Evolutionary conservation across 352 stramenopile species (phyloP), one percentile per base, ranked within the genome.

Genomic region (Thalassiosira hispida): DNA sequence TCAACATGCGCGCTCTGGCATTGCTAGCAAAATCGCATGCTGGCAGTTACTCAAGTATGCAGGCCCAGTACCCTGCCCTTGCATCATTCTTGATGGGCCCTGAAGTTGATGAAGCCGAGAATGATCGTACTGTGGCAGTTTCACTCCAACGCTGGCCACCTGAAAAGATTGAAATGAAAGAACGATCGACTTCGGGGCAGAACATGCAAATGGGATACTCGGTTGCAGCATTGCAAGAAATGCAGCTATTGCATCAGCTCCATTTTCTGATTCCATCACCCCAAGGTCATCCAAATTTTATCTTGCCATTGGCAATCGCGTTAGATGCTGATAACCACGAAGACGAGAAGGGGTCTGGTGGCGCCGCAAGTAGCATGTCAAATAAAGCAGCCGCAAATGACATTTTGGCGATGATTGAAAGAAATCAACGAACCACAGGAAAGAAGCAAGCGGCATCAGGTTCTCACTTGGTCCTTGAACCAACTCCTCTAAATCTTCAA

Each of bases 211-310:
- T 85, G 73, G 90, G 90, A n/a, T 92, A 91, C 65, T 93, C 87
- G 9, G 73, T 87, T 12, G 77, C 77, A 47, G 90, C 87, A 53
- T 78, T 94, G 31, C 87, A 93, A 80, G 90, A 93, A 55, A 89
- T 94, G 78, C 90, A 94, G 68, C 65, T 92, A 9, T 72, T 94
- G 16, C 79, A 83, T 44, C 73, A 91, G 65, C 73, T 94, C 16
- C 90, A 94, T 55, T 87, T 86, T 52, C 69, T 92, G 0, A 90
- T 94, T 70, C 83, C 84, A 42, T 88, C 78, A 22, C 79, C 86
- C 25, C 81, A 91, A 68, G 90, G 90, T 1, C 90, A 94, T 81
- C 90, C 90, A 27, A 94, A 94, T 75, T 92, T 94, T 35, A 81
- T 92, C 8, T 61, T 93, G 20, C 90, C 90, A 23, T 66, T 94